Percentiles rank a stretch among this genome's conserved stretches.
Conservation (phyloP, 129 eudicot species). For the Artemisia argyi region DNA sequence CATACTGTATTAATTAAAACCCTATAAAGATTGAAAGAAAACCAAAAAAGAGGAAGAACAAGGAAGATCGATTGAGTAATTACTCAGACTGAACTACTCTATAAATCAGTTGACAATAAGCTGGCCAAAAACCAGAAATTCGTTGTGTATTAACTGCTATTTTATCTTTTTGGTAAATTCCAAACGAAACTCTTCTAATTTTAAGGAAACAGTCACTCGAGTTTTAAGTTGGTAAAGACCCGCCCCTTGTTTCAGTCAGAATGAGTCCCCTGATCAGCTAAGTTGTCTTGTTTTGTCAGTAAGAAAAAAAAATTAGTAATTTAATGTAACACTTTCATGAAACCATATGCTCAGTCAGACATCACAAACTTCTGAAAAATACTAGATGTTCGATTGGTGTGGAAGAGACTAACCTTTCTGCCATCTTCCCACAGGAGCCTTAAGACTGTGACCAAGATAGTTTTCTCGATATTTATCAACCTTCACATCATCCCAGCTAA, state of each 20-base stretch:
- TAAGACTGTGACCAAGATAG: constrained; percentile 92
- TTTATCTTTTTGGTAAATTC: background rate
- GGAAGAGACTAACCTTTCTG: constrained; percentile 70
- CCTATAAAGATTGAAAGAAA: background rate
- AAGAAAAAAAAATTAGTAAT: background rate
- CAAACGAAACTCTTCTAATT: background rate
- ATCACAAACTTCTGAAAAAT: too few relatives aligned
- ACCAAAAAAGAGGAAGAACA: background rate
- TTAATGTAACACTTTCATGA: too few relatives aligned
- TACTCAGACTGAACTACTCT: too few relatives aligned
- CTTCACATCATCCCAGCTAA: constrained; percentile 97
- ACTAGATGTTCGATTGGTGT: constrained; percentile 1
- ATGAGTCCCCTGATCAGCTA: background rate
- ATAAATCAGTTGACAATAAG: background rate
- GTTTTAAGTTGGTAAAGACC: too few relatives aligned
- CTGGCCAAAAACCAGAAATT: background rate
- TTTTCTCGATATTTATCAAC: constrained; percentile 94
- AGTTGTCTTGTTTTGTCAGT: background rate
- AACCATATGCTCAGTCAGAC: too few relatives aligned
- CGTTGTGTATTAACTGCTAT: background rate
- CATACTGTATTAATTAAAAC: background rate
- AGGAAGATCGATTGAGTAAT: background rate
- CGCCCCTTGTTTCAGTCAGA: too few relatives aligned
- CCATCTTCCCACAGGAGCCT: constrained; percentile 99
- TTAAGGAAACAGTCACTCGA: too few relatives aligned